Evolutionary conservation across 495 filamentous ascomycete genomes (phyloP).

Genomic region (Neurospora africana): DNA sequence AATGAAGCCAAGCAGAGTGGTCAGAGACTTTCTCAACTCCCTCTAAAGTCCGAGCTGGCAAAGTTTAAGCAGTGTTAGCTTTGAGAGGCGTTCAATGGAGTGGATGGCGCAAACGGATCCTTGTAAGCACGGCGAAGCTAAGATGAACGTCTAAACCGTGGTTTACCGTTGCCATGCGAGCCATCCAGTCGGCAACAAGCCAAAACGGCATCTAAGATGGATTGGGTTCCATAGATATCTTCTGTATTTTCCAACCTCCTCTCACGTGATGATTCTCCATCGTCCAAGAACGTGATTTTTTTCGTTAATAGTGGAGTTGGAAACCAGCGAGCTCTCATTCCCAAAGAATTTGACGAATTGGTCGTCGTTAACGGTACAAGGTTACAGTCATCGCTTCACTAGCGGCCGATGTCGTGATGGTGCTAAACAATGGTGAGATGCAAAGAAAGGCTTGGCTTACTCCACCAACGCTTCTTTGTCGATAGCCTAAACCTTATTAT

Average conservation of each 20-base stretch:
- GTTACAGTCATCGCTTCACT: not conserved
- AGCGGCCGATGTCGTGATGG: not conserved
- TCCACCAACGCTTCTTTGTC: not conserved
- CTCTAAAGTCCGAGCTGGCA: not conserved
- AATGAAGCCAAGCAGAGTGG: too few species aligned
- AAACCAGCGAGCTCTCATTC: not conserved
- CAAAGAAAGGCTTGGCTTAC: not conserved
- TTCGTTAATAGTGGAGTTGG: not conserved
- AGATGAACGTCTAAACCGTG: not conserved
- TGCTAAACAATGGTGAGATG: not conserved
- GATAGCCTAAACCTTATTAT: not conserved
- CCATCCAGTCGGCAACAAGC: not conserved
- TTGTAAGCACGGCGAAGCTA: conserved; percentile 12
- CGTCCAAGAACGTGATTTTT: not conserved
- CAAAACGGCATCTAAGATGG: not conserved
- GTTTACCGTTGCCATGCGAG: not conserved
- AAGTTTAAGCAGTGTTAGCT: not conserved
- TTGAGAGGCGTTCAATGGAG: not conserved
- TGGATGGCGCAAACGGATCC: conserved; percentile 17
- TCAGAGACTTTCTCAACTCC: too few species aligned
- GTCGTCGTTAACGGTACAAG: not conserved
- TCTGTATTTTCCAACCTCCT: not conserved
- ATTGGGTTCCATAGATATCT: not conserved
- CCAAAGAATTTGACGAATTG: not conserved
- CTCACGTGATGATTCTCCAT: not conserved